phyloP scores from a whole-genome alignment of 202 grass and related monocot genomes.

The Carex arenaria region DNA sequence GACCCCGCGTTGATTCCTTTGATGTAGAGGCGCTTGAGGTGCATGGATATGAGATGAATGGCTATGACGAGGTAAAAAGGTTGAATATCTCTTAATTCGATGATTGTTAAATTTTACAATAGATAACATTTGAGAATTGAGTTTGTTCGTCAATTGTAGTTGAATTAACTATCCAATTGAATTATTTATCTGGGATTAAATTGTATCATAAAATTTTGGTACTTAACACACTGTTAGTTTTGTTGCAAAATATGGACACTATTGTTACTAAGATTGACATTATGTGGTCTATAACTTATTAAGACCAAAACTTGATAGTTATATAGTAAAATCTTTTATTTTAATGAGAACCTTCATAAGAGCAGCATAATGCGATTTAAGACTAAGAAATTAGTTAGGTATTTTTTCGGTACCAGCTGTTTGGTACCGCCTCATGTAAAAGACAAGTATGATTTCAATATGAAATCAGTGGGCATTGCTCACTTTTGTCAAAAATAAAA shows the following conservation, averaged over 20 bases:
- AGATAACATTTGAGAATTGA: not conserved
- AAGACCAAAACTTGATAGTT: not conserved
- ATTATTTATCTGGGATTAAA: not conserved
- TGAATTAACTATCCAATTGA: not conserved
- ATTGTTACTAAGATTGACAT: not conserved
- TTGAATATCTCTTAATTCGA: not conserved
- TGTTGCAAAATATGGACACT: not conserved
- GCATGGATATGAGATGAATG: conserved; percentile 32
- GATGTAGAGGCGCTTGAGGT: conserved; percentile 94
- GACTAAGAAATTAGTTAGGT: not conserved
- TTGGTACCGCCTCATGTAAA: too few relatives aligned
- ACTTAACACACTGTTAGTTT: not conserved
- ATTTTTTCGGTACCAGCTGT: too few relatives aligned
- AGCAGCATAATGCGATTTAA: not conserved
- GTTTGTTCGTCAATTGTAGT: not conserved
- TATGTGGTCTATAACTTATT: not conserved
- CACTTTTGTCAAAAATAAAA: too few relatives aligned
- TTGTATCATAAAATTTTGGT: not conserved
- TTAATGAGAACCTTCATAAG: not conserved
- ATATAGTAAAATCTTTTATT: not conserved
- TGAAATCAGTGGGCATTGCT: too few relatives aligned
- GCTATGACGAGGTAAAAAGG: conserved; percentile 23
- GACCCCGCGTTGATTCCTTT: conserved; percentile 77
- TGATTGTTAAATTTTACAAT: not conserved
- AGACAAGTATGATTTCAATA: too few relatives aligned